phyloP scores from a whole-genome alignment of 352 stramenopile genomes.

The Albugo candida region DNA sequence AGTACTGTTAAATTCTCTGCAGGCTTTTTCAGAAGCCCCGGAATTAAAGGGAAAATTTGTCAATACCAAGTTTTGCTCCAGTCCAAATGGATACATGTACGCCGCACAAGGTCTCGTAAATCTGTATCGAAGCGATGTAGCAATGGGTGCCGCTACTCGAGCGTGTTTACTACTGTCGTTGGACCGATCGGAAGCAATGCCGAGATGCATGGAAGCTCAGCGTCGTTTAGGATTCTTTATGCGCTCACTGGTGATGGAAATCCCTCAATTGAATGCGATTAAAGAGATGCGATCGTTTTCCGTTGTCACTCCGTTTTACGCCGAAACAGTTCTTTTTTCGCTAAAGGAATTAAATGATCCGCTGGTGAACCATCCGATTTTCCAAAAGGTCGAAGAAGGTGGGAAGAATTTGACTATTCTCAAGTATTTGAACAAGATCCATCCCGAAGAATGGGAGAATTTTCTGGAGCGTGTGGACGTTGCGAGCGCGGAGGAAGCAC shows the following conservation, averaged over 20 bases:
- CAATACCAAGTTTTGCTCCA: conserved; percentile 58
- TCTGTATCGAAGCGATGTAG: conserved; percentile 49
- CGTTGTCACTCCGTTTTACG: conserved; percentile 63
- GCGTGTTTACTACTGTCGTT: conserved; percentile 51
- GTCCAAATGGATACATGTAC: conserved; percentile 56
- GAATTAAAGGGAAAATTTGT: conserved; percentile 41
- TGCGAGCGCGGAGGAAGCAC: conserved; percentile 32
- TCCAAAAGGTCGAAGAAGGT: conserved; percentile 48
- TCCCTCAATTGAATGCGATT: conserved; percentile 41
- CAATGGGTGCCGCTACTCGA: conserved; percentile 56
- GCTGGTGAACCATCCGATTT: conserved; percentile 48
- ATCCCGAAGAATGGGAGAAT: conserved; percentile 61
- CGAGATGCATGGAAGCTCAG: conserved; percentile 40
- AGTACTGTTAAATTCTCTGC: conserved; percentile 33
- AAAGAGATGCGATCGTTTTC: conserved; percentile 73
- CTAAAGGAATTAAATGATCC: conserved; percentile 42
- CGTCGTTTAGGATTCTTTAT: conserved; percentile 66
- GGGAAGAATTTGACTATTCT: conserved; percentile 69
- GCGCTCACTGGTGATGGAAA: conserved; percentile 63
- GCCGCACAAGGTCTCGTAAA: conserved; percentile 55
- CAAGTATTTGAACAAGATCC: conserved; percentile 61
- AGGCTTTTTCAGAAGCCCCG: conserved; percentile 26
- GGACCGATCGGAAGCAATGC: conserved; percentile 48
- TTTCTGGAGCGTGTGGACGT: conserved; percentile 61
- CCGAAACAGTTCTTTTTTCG: conserved; percentile 45